Evolutionary conservation across 2,329 filamentous ascomycete genomes (phyloP).

Genomic region (Sporothrix schenckii): DNA sequence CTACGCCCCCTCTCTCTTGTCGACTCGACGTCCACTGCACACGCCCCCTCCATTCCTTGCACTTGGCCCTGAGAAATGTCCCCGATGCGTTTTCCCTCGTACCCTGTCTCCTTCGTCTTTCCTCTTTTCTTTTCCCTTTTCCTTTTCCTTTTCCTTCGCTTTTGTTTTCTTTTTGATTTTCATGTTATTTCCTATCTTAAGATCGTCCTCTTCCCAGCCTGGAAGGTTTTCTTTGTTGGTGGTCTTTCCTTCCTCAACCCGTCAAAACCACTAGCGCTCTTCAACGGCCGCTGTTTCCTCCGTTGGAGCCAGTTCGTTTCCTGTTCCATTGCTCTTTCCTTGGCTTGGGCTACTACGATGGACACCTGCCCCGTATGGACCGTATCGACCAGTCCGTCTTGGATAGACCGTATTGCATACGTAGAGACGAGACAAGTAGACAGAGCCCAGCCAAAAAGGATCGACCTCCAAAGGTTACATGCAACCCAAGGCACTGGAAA

Average conservation of each 20-base stretch:
- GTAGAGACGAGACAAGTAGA: not conserved
- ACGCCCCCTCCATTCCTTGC: conserved; percentile 29
- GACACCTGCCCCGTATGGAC: not conserved
- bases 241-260: conserved; percentile 1
- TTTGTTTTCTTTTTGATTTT: not conserved
- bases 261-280: not conserved
- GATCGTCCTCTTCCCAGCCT: not conserved
- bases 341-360: not conserved
- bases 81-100: not conserved
- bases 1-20: conserved; percentile 7
- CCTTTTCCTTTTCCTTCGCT: not conserved
- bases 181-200: conserved; percentile 4
- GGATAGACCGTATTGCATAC: not conserved
- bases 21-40: conserved; percentile 9
- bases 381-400: not conserved
- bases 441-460: not conserved
- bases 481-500: conserved; percentile 13
- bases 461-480: conserved; percentile 15
- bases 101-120: not conserved
- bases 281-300: conserved; percentile 11
- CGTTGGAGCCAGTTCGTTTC: not conserved
- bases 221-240: not conserved
- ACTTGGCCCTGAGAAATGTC: conserved; percentile 6
- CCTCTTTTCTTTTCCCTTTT: not conserved
- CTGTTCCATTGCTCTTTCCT: conserved; percentile 16